phyloP scores from a whole-genome alignment of 176 grass and related monocot species.

The Pontederia paniculata region DNA sequence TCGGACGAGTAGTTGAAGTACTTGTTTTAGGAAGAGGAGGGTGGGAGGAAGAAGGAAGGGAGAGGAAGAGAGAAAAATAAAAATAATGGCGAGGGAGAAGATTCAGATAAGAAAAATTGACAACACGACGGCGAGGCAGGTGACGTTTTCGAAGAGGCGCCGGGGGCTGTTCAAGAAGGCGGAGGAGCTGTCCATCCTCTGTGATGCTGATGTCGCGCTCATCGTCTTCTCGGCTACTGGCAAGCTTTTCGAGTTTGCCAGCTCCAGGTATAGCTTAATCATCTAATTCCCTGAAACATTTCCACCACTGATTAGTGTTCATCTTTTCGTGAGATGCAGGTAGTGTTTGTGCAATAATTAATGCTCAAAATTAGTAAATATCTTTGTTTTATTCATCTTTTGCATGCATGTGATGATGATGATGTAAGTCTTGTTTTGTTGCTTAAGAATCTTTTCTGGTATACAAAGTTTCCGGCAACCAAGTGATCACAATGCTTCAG shows the following conservation, averaged over 20 bases:
- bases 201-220: slow-evolving; percentile 82
- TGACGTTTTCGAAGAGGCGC: slow-evolving; percentile 83
- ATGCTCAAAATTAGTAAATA: too few species aligned
- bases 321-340: too few species aligned
- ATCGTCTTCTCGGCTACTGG: slow-evolving; percentile 87
- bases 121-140: slow-evolving; percentile 79
- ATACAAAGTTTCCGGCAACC: too few species aligned
- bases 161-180: slow-evolving; percentile 93
- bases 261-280: slow-evolving; percentile 41
- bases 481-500: too few species aligned
- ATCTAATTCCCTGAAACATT: background rate
- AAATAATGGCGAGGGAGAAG: slow-evolving; percentile 83
- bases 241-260: slow-evolving; percentile 86
- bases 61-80: background rate
- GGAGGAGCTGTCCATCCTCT: slow-evolving; percentile 81
- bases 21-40: background rate
- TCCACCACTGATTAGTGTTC: too few species aligned
- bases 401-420: too few species aligned
- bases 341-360: too few species aligned
- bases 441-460: too few species aligned
- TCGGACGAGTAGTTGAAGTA: background rate
- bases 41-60: background rate
- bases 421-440: too few species aligned
- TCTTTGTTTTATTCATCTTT: too few species aligned
- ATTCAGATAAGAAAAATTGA: slow-evolving; percentile 65